Percentiles rank a stretch among this genome's conserved stretches.
Evolutionary conservation across 2,329 filamentous ascomycete genomes (phyloP).

Genomic region (Penicillium sp.): DNA sequence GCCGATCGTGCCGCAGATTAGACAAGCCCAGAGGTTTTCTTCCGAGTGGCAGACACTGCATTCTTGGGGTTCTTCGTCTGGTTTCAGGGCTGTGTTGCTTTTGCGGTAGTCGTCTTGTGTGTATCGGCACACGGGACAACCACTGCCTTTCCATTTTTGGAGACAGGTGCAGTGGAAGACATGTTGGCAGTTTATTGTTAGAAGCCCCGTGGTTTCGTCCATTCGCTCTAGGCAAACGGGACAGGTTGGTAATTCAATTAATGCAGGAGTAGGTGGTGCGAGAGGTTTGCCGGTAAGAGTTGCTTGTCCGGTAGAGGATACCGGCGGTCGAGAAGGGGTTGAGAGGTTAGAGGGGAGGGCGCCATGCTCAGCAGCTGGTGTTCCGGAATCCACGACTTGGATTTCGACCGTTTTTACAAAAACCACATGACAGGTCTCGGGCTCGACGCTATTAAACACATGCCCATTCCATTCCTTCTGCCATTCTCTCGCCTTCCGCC

Average conservation of each 20-base stretch:
- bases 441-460: conserved; percentile 89
- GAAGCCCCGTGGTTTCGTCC: conserved; percentile 92
- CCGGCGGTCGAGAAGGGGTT: conserved; percentile 25
- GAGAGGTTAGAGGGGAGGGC: conserved; percentile 53
- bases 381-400: conserved; percentile 57
- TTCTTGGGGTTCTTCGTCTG: conserved; percentile 56
- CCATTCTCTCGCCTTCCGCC: conserved; percentile 73
- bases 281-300: conserved; percentile 60
- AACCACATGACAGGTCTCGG: conserved; percentile 90
- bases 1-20: conserved; percentile 88
- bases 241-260: conserved; percentile 91
- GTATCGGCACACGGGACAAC: conserved; percentile 92
- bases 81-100: conserved; percentile 49
- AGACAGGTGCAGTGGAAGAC: conserved; percentile 96
- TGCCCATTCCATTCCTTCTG: conserved; percentile 86
- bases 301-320: conserved; percentile 33
- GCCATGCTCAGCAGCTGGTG: conserved; percentile 48
- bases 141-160: conserved; percentile 91
- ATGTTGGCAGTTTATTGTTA: conserved; percentile 96
- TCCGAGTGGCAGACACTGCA: conserved; percentile 78
- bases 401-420: conserved; percentile 92
- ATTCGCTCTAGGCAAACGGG: conserved; percentile 96
- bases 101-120: conserved; percentile 62
- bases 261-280: conserved; percentile 74
- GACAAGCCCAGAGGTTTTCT: conserved; percentile 88